A percentile compares a stretch with the other conserved stretches of the same genome.
phyloP scores from a whole-genome alignment of 2,329 filamentous ascomycete species.

The Xylaria hypoxylon region DNA sequence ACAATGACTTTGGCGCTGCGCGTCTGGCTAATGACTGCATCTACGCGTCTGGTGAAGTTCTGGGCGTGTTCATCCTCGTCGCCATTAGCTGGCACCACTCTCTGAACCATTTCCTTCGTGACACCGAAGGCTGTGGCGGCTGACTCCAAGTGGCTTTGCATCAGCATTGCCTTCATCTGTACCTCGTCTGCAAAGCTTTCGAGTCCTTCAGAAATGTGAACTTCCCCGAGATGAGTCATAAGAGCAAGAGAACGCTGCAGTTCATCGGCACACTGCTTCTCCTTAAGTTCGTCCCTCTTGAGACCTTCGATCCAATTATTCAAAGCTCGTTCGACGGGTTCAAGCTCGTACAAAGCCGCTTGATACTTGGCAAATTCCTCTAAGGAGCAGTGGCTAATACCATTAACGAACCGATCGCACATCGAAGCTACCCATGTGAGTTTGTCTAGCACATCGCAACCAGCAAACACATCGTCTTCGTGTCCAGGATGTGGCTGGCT shows the following conservation, averaged over 20 bases:
- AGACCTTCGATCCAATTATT: slow-evolving; percentile 90
- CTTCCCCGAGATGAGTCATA: slow-evolving; percentile 85
- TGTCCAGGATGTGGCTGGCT: slow-evolving; percentile 74
- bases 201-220: slow-evolving; percentile 77
- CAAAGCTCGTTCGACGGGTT: slow-evolving; percentile 88
- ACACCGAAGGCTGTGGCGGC: slow-evolving; percentile 61
- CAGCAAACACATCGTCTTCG: slow-evolving; percentile 82
- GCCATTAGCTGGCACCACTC: slow-evolving; percentile 65
- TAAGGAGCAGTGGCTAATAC: slow-evolving; percentile 81
- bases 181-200: slow-evolving; percentile 82
- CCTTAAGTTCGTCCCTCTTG: slow-evolving; percentile 85
- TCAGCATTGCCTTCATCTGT: slow-evolving; percentile 79
- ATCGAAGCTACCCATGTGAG: slow-evolving; percentile 85
- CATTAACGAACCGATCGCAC: slow-evolving; percentile 85
- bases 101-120: slow-evolving; percentile 74
- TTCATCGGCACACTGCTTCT: slow-evolving; percentile 83
- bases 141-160: slow-evolving; percentile 85
- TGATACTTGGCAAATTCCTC: slow-evolving; percentile 84
- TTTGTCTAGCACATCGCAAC: slow-evolving; percentile 85
- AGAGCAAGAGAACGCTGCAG: slow-evolving; percentile 86
- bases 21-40: slow-evolving; percentile 78
- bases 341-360: slow-evolving; percentile 84
- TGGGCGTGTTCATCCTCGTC: slow-evolving; percentile 76
- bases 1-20: slow-evolving; percentile 86
- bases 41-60: slow-evolving; percentile 76